Conservation (phyloP, 768 basidiomycete genomes). For the Mycena floridula region DNA sequence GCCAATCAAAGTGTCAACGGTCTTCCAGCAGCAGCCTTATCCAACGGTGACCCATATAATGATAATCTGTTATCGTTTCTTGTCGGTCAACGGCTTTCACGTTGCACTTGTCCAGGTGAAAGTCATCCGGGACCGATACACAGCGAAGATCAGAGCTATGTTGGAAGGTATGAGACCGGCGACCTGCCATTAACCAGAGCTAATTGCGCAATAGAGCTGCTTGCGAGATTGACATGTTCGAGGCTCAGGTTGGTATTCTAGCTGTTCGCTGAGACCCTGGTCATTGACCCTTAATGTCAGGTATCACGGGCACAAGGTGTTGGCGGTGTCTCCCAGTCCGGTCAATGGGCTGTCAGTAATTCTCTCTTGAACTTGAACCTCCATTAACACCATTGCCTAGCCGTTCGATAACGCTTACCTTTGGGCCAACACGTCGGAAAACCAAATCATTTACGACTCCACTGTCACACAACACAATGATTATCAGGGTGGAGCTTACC, state of each 20-base stretch:
- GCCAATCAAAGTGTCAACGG: slow-evolving; percentile 70
- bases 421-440: slow-evolving; percentile 56
- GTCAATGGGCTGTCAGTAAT: slow-evolving; percentile 71
- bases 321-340: slow-evolving; percentile 74
- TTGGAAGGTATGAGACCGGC: too few species aligned
- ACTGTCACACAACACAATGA: slow-evolving; percentile 50
- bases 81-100: slow-evolving; percentile 73
- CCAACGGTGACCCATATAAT: slow-evolving; percentile 47
- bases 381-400: slow-evolving; percentile 19
- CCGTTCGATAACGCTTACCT: slow-evolving; percentile 72
- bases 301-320: slow-evolving; percentile 25
- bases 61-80: slow-evolving; percentile 59
- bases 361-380: slow-evolving; percentile 1
- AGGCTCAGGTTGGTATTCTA: too few species aligned
- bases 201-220: too few species aligned
- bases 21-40: slow-evolving; percentile 53
- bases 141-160: slow-evolving; percentile 64
- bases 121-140: slow-evolving; percentile 75
- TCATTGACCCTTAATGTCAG: slow-evolving; percentile 73
- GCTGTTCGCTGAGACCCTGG: slow-evolving; percentile 86
- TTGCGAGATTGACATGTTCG: too few species aligned
- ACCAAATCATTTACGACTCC: slow-evolving; percentile 51
- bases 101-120: too few species aligned
- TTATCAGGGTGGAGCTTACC: too few species aligned
- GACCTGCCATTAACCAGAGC: too few species aligned